Percentiles rank a stretch among this genome's conserved stretches.
These are phyloP conservation scores for Rhodotorula graminis DNA, from an alignment of 768 basidiomycete species.

Conservation along the genomic window DNA sequence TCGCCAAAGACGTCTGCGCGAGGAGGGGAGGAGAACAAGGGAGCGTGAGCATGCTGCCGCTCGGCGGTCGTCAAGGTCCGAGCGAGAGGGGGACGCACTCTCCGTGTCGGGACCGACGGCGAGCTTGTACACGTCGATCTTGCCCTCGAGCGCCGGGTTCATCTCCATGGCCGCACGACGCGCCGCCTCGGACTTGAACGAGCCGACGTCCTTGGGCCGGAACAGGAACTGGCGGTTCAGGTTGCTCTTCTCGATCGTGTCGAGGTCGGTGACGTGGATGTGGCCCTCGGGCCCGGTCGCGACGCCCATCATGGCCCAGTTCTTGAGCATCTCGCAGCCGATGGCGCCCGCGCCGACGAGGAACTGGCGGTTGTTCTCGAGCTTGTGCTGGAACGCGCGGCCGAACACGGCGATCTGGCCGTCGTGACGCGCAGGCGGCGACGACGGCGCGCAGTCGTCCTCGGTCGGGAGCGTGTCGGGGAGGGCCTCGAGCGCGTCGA, in stretches of 20 bases:
- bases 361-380: conserved; percentile 85
- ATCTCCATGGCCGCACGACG: conserved; percentile 85
- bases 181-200: conserved; percentile 95
- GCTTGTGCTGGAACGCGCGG: conserved; percentile 82
- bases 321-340: conserved; percentile 99
- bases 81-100: conserved; percentile 55
- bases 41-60: background rate
- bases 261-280: conserved; percentile 92
- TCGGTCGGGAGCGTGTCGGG: conserved; percentile 61
- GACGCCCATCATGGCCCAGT: conserved; percentile 98
- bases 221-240: conserved; percentile 97
- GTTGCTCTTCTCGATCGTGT: conserved; percentile 99
- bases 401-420: conserved; percentile 95
- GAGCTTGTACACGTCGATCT: conserved; percentile 83
- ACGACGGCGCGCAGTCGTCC: conserved; percentile 71
- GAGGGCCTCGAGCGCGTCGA: conserved; percentile 93
- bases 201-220: conserved; percentile 88
- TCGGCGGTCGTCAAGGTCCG: background rate
- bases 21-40: background rate
- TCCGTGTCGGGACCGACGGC: conserved; percentile 89
- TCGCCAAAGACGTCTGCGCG: conserved; percentile 75
- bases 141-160: conserved; percentile 83
- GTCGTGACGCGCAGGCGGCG: conserved; percentile 70
- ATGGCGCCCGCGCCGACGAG: conserved; percentile 98
- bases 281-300: conserved; percentile 70